Evolutionary conservation across 2,329 filamentous ascomycete species (phyloP), one percentile per base, ranked within the genome.

Genomic region (Colletotrichum viniferum): DNA sequence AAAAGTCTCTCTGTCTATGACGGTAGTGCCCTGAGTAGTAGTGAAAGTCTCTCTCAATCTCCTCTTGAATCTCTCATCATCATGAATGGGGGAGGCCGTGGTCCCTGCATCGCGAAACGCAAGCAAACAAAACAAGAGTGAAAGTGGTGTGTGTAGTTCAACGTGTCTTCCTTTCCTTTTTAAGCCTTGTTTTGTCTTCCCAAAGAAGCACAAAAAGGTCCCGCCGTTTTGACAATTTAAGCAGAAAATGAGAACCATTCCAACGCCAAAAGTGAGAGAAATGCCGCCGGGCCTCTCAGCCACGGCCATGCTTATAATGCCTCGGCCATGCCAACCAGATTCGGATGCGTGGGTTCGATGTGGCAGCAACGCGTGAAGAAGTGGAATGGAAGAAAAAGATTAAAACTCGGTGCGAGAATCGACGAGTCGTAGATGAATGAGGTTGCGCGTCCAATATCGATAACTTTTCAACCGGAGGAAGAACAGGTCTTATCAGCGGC

Each of bases 401-500:
- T 74, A 66, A 32, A 26, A 72, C 28, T 36, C 43, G 32, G 13
- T n/a, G 28, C n/a, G n/a, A 55, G 43, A 24, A 18, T 65, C 38
- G 55, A 43, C 55, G 16, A 34, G 10, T 32, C 5, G 21, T 10
- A 48, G 36, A 36, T 30, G 65, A 61, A 36, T 38, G 52, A 43
- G 43, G 21, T 34, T 68, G 55, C 28, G 34, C 60, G 21, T 26
- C 24, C 32, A 26, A 64, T 38, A 58, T 58, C 13, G 32, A 18
- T 36, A 34, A 65, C 24, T 26, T 74, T 52, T 66, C 13, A 21
- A 38, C 21, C 26, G 10, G 66, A 60, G 14, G 18, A 16, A 26
- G 18, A 62, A 34, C 9, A 63, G 21, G 32, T 30, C 61, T 36
- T 26, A 77, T 85, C 81, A 91, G 76, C 89, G 89, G 78, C 91